phyloP scores from a whole-genome alignment of 768 basidiomycete genomes.

The Suillus weaverae region DNA sequence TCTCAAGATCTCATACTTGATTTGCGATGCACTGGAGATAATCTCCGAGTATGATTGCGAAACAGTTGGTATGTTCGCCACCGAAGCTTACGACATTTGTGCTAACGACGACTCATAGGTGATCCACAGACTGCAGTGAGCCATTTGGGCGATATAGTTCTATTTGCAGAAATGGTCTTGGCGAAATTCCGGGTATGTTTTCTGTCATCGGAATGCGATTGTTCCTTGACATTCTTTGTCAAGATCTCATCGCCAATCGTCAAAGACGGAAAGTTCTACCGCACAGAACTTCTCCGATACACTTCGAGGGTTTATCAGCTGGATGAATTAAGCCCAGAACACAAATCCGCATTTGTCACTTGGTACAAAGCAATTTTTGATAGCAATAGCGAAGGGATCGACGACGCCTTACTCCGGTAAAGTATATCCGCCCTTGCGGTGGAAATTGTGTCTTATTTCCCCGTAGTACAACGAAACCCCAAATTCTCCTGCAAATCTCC shows the following conservation, averaged over 20 bases:
- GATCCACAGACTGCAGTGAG: constrained; percentile 83
- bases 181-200: constrained; percentile 61
- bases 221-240: constrained; percentile 13
- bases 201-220: neutral
- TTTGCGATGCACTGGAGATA: constrained; percentile 60
- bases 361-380: constrained; percentile 85
- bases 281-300: constrained; percentile 50
- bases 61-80: constrained; percentile 53
- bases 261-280: constrained; percentile 46
- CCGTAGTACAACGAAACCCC: constrained; percentile 69
- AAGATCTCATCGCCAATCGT: constrained; percentile 55
- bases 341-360: constrained; percentile 43
- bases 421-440: neutral
- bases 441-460: constrained; percentile 4
- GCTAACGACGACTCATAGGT: constrained; percentile 41
- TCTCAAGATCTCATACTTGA: constrained; percentile 59
- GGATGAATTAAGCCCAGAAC: constrained; percentile 44
- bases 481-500: constrained; percentile 63
- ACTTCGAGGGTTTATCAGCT: constrained; percentile 44
- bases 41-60: constrained; percentile 78
- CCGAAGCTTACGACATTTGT: neutral
- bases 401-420: constrained; percentile 73
- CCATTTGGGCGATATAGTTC: constrained; percentile 75
- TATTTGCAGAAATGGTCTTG: constrained; percentile 68
- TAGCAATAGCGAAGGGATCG: constrained; percentile 75